Evolutionary conservation across 2,329 filamentous ascomycete genomes (phyloP).

Genomic region (Neonectria ditissima): DNA sequence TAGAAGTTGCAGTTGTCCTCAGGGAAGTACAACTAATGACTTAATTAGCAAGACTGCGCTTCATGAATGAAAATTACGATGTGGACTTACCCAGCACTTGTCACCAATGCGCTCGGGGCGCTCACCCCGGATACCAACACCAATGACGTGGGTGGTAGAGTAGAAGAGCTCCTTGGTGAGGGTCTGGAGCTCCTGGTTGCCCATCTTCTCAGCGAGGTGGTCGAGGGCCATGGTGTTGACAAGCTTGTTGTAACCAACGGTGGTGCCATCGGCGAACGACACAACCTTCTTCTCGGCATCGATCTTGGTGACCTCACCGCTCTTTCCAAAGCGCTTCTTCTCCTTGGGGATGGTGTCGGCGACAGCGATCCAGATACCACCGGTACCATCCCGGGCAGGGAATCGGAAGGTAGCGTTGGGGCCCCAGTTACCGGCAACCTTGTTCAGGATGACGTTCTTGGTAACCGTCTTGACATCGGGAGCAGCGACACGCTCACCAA

Average conservation of each 20-base stretch:
- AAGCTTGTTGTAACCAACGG: slow-evolving; percentile 90
- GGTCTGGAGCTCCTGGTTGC: slow-evolving; percentile 83
- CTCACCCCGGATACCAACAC: slow-evolving; percentile 90
- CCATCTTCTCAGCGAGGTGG: slow-evolving; percentile 86
- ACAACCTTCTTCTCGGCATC: slow-evolving; percentile 88
- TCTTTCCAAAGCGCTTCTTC: slow-evolving; percentile 90
- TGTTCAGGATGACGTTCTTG: slow-evolving; percentile 94
- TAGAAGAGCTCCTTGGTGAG: slow-evolving; percentile 95
- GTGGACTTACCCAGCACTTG: slow-evolving; percentile 88
- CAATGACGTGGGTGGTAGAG: slow-evolving; percentile 96
- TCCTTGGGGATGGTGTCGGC: slow-evolving; percentile 91
- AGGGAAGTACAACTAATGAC: slow-evolving; percentile 87
- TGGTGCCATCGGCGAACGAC: slow-evolving; percentile 84
- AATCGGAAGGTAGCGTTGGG: slow-evolving; percentile 99
- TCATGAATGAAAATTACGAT: too few relatives aligned
- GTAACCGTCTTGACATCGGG: slow-evolving; percentile 95
- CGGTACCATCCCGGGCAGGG: slow-evolving; percentile 93
- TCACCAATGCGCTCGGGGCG: slow-evolving; percentile 97
- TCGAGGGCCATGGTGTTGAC: slow-evolving; percentile 98
- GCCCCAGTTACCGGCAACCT: slow-evolving; percentile 97
- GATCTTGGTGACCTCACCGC: slow-evolving; percentile 86
- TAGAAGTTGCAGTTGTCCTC: slow-evolving; percentile 99
- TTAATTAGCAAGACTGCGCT: slow-evolving; percentile 37
- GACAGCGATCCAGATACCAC: slow-evolving; percentile 98
- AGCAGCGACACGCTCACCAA: slow-evolving; percentile 97